Conservation (phyloP, 225 moss, liverwort and hornwort species). For the Asterella californica region DNA sequence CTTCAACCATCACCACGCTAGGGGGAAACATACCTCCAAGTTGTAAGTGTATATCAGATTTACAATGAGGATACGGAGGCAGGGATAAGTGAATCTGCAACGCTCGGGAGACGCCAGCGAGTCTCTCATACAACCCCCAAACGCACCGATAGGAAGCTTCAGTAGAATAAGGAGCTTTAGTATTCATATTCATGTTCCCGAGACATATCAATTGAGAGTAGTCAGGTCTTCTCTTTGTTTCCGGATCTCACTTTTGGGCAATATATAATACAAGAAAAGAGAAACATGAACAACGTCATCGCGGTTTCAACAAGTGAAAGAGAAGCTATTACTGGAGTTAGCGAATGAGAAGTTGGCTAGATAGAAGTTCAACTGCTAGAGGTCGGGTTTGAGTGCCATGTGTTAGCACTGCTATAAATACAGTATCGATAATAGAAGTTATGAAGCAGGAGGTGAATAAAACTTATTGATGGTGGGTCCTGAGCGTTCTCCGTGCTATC, state of each 20-base stretch:
- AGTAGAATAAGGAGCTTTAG: not conserved
- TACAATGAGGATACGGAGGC: not conserved
- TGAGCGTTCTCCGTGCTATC: too few relatives aligned
- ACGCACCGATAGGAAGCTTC: not conserved
- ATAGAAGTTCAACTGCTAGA: too few relatives aligned
- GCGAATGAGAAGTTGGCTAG: too few relatives aligned
- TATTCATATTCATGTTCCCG: slow-evolving; percentile 6
- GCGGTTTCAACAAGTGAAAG: too few relatives aligned
- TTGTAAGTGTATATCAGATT: slow-evolving; percentile 3
- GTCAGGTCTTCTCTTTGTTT: not conserved
- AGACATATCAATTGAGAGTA: not conserved
- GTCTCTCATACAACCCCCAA: not conserved
- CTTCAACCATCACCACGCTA: not conserved
- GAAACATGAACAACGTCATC: too few relatives aligned
- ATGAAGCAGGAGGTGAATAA: too few relatives aligned
- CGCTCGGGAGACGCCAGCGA: not conserved
- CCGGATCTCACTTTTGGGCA: not conserved
- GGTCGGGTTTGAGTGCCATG: too few relatives aligned
- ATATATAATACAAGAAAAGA: not conserved
- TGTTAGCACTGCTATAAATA: too few relatives aligned
- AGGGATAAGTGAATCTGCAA: not conserved
- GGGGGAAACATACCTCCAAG: not conserved
- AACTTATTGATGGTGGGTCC: too few relatives aligned
- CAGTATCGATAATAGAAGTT: too few relatives aligned
- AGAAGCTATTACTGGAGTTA: too few relatives aligned